Evolutionary conservation across 129 eudicot species (phyloP).

Genomic region (Pseudognaphalium luteoalbum): DNA sequence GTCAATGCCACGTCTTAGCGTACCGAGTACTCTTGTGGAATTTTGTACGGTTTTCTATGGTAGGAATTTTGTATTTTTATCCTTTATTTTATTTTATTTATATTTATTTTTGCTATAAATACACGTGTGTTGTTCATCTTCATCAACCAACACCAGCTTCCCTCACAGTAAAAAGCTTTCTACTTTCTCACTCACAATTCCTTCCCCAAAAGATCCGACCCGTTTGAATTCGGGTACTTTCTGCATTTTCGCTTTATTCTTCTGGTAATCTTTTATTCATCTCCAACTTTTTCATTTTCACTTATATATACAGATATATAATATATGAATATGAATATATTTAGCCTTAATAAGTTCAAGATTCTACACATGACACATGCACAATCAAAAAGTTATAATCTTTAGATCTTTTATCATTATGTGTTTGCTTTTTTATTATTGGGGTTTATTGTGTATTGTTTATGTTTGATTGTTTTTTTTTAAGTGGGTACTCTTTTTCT

Average conservation of each 20-base stretch:
- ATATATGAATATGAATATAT: neutral
- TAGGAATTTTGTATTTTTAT: constrained; percentile 11
- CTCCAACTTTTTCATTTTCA: too few species aligned
- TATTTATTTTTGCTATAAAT: constrained; percentile 7
- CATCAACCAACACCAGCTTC: constrained; percentile 10
- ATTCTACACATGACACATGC: constrained; percentile 38
- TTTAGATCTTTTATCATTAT: neutral
- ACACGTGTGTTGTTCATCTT: constrained; percentile 15
- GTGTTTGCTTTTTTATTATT: neutral
- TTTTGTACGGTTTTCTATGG: neutral
- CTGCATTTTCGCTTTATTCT: neutral
- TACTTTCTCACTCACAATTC: neutral
- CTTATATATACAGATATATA: neutral
- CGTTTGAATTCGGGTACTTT: constrained; percentile 15
- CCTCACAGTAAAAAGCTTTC: neutral
- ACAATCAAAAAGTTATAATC: constrained; percentile 17
- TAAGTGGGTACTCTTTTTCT: neutral
- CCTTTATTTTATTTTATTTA: neutral
- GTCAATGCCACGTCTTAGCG: too few species aligned
- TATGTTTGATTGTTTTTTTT: neutral
- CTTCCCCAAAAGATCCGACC: constrained; percentile 22
- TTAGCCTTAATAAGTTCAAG: constrained; percentile 17
- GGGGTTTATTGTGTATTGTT: constrained; percentile 12
- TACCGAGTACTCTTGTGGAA: too few species aligned
- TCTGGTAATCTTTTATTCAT: constrained; percentile 21